Conservation (phyloP, 1,284 basidiomycete genomes). For the Austroboletus rostrupii region DNA sequence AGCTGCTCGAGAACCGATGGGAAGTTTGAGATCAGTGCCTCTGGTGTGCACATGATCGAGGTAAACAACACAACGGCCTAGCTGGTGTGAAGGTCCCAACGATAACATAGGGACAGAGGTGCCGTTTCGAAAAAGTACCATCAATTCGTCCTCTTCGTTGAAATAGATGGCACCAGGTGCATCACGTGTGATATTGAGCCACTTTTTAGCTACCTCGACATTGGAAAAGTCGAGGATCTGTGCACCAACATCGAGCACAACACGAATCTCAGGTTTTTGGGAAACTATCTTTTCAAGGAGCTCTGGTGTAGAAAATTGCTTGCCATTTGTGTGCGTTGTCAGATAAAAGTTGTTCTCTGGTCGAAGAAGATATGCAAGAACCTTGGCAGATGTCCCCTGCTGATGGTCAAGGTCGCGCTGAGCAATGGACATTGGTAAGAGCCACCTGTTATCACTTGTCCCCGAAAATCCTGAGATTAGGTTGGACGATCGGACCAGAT, state of each 20-base stretch:
- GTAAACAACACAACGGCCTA: not conserved
- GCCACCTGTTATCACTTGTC: conserved; percentile 3
- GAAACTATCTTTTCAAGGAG: not conserved
- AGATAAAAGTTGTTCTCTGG: not conserved
- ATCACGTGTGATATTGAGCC: not conserved
- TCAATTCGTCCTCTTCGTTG: not conserved
- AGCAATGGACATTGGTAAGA: conserved; percentile 8
- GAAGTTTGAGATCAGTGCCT: not conserved
- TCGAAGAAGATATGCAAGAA: conserved; percentile 41
- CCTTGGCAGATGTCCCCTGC: conserved; percentile 30
- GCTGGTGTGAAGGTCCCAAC: not conserved
- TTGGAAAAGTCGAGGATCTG: not conserved
- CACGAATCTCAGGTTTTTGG: not conserved
- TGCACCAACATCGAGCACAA: not conserved
- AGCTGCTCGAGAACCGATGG: not conserved
- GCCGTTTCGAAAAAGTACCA: not conserved
- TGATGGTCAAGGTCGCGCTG: conserved; percentile 15
- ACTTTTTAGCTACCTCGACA: not conserved
- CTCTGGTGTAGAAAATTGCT: not conserved
- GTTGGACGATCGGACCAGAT: not conserved
- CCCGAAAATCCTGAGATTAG: conserved; percentile 7
- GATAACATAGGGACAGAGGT: not conserved
- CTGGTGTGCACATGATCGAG: not conserved
- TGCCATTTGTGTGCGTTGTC: not conserved
- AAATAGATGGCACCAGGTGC: not conserved